Conservation (phyloP, 1,284 basidiomycete genomes). For the Sanguinoderma infundibulare region DNA sequence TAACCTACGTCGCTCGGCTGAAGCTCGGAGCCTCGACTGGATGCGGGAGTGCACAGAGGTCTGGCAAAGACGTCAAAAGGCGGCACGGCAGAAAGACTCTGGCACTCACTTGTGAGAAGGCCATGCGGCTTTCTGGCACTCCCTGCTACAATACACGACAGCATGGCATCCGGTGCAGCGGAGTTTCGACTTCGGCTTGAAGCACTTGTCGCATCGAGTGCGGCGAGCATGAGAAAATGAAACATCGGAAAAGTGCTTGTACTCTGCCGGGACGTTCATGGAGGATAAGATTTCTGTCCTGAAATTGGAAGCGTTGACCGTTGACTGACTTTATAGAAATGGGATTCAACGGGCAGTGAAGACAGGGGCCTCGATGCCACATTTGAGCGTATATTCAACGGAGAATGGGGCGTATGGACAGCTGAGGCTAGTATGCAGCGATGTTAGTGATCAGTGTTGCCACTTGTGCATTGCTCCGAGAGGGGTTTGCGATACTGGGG, state of each 20-base stretch:
- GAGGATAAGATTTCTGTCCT: neutral
- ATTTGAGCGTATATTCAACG: no score
- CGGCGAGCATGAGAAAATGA: neutral
- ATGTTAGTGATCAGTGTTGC: no score
- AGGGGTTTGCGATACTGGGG: no score
- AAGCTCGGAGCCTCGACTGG: neutral
- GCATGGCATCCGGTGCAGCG: constrained; percentile 1
- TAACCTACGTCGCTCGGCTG: neutral
- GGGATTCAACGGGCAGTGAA: no score
- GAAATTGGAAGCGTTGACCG: no score
- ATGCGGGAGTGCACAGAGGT: neutral
- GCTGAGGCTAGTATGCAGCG: no score
- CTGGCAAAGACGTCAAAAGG: neutral
- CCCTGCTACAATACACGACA: constrained; percentile 9
- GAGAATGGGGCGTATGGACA: no score
- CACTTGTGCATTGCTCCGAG: no score
- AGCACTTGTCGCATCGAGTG: neutral
- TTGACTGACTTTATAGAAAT: no score
- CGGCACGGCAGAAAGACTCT: neutral
- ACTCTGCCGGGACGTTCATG: neutral
- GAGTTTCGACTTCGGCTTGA: neutral
- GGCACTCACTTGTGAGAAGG: constrained; percentile 6
- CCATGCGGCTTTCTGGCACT: constrained; percentile 11
- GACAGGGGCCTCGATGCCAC: no score
- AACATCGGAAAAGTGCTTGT: neutral